These are phyloP conservation scores for Wickerhamomyces subpelliculosus DNA, from an alignment of 805 yeast species.

Conservation along the genomic window DNA sequence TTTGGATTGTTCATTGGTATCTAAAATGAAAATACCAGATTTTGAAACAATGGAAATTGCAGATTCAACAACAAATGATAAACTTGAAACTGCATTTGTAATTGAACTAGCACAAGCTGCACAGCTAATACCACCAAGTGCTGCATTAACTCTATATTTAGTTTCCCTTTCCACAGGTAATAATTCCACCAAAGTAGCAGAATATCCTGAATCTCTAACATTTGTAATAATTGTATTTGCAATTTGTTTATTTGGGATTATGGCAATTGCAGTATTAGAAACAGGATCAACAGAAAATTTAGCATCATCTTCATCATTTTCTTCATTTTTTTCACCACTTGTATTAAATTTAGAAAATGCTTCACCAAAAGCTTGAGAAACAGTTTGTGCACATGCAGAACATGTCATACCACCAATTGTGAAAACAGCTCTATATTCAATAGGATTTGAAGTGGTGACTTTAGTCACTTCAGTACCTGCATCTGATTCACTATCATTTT, in stretches of 20 bases:
- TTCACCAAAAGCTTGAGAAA: slow-evolving; percentile 34
- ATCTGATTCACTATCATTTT: slow-evolving; percentile 10
- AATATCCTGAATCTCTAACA: slow-evolving; percentile 40
- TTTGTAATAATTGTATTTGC: slow-evolving; percentile 42
- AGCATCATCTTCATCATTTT: slow-evolving; percentile 9
- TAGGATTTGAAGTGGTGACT: slow-evolving; percentile 13
- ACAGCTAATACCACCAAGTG: slow-evolving; percentile 71
- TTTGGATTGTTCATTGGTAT: slow-evolving; percentile 28
- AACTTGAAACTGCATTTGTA: slow-evolving; percentile 33
- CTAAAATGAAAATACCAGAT: slow-evolving; percentile 54
- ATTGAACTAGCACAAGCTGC: slow-evolving; percentile 63
- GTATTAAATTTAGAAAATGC: slow-evolving; percentile 16
- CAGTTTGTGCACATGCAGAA: slow-evolving; percentile 48
- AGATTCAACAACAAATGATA: slow-evolving; percentile 47
- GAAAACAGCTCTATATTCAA: slow-evolving; percentile 42
- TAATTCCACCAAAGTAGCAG: slow-evolving; percentile 48
- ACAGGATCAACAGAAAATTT: slow-evolving; percentile 44
- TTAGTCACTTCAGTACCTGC: slow-evolving; percentile 20
- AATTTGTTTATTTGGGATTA: slow-evolving; percentile 44
- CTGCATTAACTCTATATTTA: slow-evolving; percentile 47
- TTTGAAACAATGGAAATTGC: slow-evolving; percentile 55
- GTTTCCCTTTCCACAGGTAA: slow-evolving; percentile 47
- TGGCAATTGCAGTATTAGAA: slow-evolving; percentile 44
- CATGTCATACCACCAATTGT: slow-evolving; percentile 66
- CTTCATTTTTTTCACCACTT: slow-evolving; percentile 1